These are phyloP conservation scores for Wickerhamomyces hampshirensis DNA, from an alignment of 805 yeast genomes.

Conservation along the genomic window DNA sequence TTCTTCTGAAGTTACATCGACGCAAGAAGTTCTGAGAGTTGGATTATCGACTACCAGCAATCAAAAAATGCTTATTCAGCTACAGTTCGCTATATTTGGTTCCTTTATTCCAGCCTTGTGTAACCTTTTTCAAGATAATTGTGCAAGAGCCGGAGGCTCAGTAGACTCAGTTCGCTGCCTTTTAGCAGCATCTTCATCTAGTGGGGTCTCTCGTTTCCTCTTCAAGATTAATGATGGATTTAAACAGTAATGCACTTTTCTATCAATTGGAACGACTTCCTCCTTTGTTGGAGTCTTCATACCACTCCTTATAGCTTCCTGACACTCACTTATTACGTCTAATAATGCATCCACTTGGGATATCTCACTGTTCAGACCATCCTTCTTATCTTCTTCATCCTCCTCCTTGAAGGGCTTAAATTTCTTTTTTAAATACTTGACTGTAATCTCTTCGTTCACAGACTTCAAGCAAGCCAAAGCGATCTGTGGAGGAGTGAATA, in stretches of 20 bases:
- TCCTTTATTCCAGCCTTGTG: too few relatives aligned
- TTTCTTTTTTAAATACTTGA: conserved; percentile 62
- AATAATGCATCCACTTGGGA: conserved; percentile 33
- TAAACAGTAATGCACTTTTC: conserved; percentile 56
- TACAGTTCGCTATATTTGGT: too few relatives aligned
- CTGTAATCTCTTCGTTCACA: conserved; percentile 58
- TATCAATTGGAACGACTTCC: conserved; percentile 58
- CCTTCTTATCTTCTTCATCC: conserved; percentile 16
- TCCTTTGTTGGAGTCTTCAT: conserved; percentile 47
- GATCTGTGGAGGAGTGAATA: conserved; percentile 91
- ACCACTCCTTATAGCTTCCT: conserved; percentile 34
- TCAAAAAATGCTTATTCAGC: too few relatives aligned
- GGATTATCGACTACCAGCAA: too few relatives aligned
- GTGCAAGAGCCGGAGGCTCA: conserved; percentile 1
- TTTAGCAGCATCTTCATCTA: conserved; percentile 25
- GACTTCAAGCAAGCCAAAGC: conserved; percentile 81
- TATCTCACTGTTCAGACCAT: conserved; percentile 3
- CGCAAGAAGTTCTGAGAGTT: conserved; percentile 1
- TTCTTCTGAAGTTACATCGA: too few relatives aligned
- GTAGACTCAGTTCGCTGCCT: conserved; percentile 19
- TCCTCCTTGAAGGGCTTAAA: conserved; percentile 29
- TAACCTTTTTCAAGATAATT: too few relatives aligned
- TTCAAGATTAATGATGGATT: conserved; percentile 53
- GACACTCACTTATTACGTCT: conserved; percentile 44
- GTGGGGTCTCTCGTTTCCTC: conserved; percentile 32